phyloP scores from a whole-genome alignment of 208 protist genomes.

The Trypanosoma melophagium region DNA sequence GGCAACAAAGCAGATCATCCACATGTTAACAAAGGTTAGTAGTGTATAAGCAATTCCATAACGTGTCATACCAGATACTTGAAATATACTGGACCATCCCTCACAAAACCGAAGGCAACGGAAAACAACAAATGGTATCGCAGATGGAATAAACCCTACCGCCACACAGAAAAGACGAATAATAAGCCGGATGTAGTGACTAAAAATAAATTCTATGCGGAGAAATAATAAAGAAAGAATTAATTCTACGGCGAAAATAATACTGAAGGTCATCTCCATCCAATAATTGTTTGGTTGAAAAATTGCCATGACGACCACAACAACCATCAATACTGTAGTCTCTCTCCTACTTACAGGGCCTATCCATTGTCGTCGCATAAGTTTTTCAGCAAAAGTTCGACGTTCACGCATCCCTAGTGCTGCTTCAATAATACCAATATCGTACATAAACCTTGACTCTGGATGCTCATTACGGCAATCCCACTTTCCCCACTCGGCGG shows the following conservation, averaged over 20 bases:
- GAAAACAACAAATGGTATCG: constrained; percentile 58
- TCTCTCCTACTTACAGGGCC: constrained; percentile 51
- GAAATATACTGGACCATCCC: constrained; percentile 72
- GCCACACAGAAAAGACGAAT: constrained; percentile 63
- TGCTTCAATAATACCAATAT: constrained; percentile 67
- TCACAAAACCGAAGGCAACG: constrained; percentile 65
- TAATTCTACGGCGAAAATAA: constrained; percentile 56
- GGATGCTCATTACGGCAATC: constrained; percentile 85
- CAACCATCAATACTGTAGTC: constrained; percentile 53
- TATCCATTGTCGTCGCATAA: constrained; percentile 71
- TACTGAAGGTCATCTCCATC: constrained; percentile 67
- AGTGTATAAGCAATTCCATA: constrained; percentile 62
- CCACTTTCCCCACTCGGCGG: constrained; percentile 41
- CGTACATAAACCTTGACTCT: constrained; percentile 49
- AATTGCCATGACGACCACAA: constrained; percentile 55
- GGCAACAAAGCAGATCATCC: constrained; percentile 77
- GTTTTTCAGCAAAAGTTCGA: constrained; percentile 36
- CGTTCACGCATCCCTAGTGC: constrained; percentile 67
- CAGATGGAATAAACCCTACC: constrained; percentile 60
- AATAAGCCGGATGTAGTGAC: constrained; percentile 51
- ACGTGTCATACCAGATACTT: constrained; percentile 61
- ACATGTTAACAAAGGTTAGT: constrained; percentile 54
- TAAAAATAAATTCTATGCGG: constrained; percentile 61
- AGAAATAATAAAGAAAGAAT: constrained; percentile 61
- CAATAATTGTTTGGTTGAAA: constrained; percentile 57